Conservation (phyloP, 441 rosid species). For the Hura crepitans region DNA sequence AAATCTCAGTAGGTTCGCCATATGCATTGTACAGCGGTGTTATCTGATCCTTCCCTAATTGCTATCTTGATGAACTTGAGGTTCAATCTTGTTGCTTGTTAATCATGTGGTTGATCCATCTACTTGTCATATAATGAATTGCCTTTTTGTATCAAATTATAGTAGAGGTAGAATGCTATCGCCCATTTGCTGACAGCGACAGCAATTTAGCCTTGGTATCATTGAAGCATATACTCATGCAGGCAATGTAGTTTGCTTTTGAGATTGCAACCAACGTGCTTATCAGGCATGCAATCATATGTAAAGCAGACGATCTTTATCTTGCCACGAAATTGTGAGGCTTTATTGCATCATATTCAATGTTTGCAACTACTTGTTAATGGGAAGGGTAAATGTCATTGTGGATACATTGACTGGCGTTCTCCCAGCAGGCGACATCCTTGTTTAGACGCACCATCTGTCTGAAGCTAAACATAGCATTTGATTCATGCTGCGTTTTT, state of each 20-base stretch:
- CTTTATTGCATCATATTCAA: background rate
- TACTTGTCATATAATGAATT: background rate
- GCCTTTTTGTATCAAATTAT: background rate
- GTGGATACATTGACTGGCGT: background rate
- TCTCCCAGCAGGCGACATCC: background rate
- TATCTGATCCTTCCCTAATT: conserved; percentile 16
- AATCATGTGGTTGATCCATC: conserved; percentile 5
- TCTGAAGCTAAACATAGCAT: no score
- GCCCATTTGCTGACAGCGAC: background rate
- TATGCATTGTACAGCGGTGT: conserved; percentile 29
- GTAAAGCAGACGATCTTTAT: background rate
- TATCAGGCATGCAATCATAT: background rate
- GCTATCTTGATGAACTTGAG: conserved; percentile 18
- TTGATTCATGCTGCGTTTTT: background rate
- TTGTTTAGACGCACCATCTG: no score
- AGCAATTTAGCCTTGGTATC: background rate
- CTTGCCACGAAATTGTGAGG: background rate
- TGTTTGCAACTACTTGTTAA: background rate
- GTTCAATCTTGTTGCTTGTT: conserved; percentile 20
- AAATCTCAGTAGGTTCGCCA: conserved; percentile 16
- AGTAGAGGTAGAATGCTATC: background rate
- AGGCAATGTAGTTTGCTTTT: background rate
- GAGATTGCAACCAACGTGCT: background rate
- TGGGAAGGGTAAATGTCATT: background rate
- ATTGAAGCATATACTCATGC: background rate